Conservation (phyloP, 371 early-diverging fungal genomes). For the Mortierella sp. region DNA sequence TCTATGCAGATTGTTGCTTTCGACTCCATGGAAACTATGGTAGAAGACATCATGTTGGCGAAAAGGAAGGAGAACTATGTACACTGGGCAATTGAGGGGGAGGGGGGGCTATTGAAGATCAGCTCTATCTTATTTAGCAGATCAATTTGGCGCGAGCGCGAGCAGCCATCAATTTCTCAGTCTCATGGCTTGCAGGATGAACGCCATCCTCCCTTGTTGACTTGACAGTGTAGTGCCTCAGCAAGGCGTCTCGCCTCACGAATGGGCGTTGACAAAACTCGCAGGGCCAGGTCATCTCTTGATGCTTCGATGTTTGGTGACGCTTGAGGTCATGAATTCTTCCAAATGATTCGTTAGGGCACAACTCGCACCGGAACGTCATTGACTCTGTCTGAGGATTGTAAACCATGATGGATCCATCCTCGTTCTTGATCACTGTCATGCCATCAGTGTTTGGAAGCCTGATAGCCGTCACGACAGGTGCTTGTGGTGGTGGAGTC, state of each 20-base stretch:
- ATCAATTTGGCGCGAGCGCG: slow-evolving; percentile 48
- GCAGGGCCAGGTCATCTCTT: slow-evolving; percentile 55
- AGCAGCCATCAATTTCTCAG: slow-evolving; percentile 38
- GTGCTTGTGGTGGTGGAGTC: too few relatives aligned
- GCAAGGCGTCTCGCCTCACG: slow-evolving; percentile 42
- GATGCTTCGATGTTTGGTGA: slow-evolving; percentile 50
- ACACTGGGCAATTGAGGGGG: too few relatives aligned
- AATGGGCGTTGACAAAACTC: slow-evolving; percentile 52
- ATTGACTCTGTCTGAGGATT: slow-evolving; percentile 32
- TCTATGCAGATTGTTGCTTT: too few relatives aligned
- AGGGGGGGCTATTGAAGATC: too few relatives aligned
- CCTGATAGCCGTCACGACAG: too few relatives aligned
- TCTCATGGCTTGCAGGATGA: slow-evolving; percentile 47
- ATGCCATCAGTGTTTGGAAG: slow-evolving; percentile 28
- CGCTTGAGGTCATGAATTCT: slow-evolving; percentile 51
- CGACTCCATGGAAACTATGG: too few relatives aligned
- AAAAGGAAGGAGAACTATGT: too few relatives aligned
- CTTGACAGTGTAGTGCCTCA: slow-evolving; percentile 51
- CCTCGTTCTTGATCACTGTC: slow-evolving; percentile 27
- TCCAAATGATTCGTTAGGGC: slow-evolving; percentile 46
- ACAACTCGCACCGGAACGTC: slow-evolving; percentile 45
- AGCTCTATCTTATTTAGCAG: too few relatives aligned
- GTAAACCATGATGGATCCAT: slow-evolving; percentile 46
- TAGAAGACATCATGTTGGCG: too few relatives aligned
- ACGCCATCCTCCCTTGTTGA: slow-evolving; percentile 48